Evolutionary conservation across 495 filamentous ascomycete genomes (phyloP).

Genomic region (Neurospora tetraspora): DNA sequence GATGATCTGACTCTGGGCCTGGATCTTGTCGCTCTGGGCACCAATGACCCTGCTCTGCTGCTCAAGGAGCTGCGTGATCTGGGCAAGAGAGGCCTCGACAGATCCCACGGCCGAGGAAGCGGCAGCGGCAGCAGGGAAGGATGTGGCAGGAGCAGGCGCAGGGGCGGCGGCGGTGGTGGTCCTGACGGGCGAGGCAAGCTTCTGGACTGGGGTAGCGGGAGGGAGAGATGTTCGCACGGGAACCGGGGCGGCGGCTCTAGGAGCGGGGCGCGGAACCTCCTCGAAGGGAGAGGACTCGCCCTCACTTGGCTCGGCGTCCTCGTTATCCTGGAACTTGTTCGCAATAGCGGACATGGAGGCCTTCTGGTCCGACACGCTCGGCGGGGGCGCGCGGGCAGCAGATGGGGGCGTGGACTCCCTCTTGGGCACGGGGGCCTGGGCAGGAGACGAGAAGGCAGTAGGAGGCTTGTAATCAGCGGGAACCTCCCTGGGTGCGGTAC

Average conservation of each 20-base stretch:
- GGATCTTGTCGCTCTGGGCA: slow-evolving; percentile 49
- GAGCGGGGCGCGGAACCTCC: slow-evolving; percentile 54
- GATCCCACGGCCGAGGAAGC: slow-evolving; percentile 7
- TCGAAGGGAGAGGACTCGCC: slow-evolving; percentile 62
- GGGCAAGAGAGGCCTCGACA: slow-evolving; percentile 37
- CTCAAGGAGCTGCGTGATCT: slow-evolving; percentile 58
- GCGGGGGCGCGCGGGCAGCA: slow-evolving; percentile 37
- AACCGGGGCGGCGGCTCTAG: slow-evolving; percentile 23
- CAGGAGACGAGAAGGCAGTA: slow-evolving; percentile 25
- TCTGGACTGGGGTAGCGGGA: slow-evolving; percentile 1
- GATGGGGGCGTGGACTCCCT: slow-evolving; percentile 45
- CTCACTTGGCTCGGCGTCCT: slow-evolving; percentile 41
- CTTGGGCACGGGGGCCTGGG: slow-evolving; percentile 41
- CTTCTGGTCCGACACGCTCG: slow-evolving; percentile 72
- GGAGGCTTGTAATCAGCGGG: slow-evolving; percentile 58
- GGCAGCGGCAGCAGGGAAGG: neutral
- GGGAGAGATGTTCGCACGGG: neutral
- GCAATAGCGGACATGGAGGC: slow-evolving; percentile 75
- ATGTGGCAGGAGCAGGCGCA: slow-evolving; percentile 6
- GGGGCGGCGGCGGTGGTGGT: slow-evolving; percentile 6
- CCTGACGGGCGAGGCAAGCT: slow-evolving; percentile 7
- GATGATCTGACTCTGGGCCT: slow-evolving; percentile 48
- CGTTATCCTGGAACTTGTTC: slow-evolving; percentile 71
- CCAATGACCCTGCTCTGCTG: slow-evolving; percentile 52
- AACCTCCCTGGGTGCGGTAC: slow-evolving; percentile 64